Evolutionary conservation across 2,329 filamentous ascomycete genomes (phyloP).

Genomic region (Curvularia hawaiiensis): DNA sequence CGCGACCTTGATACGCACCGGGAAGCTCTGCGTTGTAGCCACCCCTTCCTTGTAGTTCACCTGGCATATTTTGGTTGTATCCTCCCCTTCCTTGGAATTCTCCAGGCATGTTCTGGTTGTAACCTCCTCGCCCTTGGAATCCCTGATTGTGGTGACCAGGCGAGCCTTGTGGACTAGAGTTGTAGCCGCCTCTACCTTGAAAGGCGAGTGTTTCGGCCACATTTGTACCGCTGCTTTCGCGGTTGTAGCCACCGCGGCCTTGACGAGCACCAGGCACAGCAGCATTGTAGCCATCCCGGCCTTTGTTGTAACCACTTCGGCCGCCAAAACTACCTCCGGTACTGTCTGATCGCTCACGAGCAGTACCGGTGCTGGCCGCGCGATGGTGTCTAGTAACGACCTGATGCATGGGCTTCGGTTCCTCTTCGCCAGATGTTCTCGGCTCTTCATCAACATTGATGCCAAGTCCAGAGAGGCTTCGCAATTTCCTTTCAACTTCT

Average conservation of each 20-base stretch:
- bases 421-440: slow-evolving; percentile 36
- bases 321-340: slow-evolving; percentile 39
- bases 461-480: slow-evolving; percentile 40
- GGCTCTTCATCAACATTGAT: slow-evolving; percentile 43
- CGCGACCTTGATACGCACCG: slow-evolving; percentile 41
- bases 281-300: slow-evolving; percentile 45
- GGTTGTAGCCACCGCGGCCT: slow-evolving; percentile 40
- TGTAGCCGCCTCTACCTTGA: slow-evolving; percentile 24
- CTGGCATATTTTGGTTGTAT: slow-evolving; percentile 38
- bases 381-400: slow-evolving; percentile 37
- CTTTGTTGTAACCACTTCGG: slow-evolving; percentile 42
- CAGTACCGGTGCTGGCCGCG: slow-evolving; percentile 36
- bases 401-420: slow-evolving; percentile 36
- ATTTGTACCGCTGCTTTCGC: slow-evolving; percentile 23
- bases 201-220: slow-evolving; percentile 29
- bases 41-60: slow-evolving; percentile 37
- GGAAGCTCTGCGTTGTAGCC: slow-evolving; percentile 39
- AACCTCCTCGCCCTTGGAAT: slow-evolving; percentile 38
- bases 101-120: slow-evolving; percentile 39
- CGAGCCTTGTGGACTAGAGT: slow-evolving; percentile 21
- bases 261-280: slow-evolving; percentile 35
- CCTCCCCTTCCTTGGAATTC: slow-evolving; percentile 41
- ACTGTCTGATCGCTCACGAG: slow-evolving; percentile 39
- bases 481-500: slow-evolving; percentile 36
- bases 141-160: slow-evolving; percentile 26